These are phyloP conservation scores for Akebia trifoliata DNA, from an alignment of 164 flowering plant genomes.

Conservation along the genomic window DNA sequence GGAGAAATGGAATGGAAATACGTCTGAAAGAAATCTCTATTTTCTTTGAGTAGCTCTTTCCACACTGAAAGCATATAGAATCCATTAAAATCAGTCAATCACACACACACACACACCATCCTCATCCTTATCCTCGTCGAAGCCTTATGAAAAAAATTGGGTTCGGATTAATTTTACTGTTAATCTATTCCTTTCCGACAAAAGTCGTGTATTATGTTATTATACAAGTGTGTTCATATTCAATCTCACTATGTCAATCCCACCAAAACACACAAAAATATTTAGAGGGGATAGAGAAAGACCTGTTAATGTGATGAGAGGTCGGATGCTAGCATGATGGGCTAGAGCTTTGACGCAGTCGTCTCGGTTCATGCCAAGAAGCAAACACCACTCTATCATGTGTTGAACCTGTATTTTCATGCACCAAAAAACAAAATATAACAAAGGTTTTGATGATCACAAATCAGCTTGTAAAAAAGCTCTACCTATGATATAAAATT, in stretches of 20 bases:
- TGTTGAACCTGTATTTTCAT: conserved; percentile 60
- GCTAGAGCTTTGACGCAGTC: conserved; percentile 65
- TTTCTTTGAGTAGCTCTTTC: conserved; percentile 74
- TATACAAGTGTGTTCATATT: too few relatives aligned
- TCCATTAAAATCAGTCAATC: not conserved
- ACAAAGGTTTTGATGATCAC: too few relatives aligned
- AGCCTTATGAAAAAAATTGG: too few relatives aligned
- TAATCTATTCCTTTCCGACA: too few relatives aligned
- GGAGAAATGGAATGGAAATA: conserved; percentile 42
- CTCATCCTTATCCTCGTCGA: too few relatives aligned
- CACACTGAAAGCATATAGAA: conserved; percentile 47
- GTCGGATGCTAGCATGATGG: conserved; percentile 53
- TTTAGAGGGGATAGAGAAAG: not conserved
- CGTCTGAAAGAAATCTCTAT: conserved; percentile 57
- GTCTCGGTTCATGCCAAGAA: conserved; percentile 61
- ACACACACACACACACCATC: not conserved
- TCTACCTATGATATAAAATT: too few relatives aligned
- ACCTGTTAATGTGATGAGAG: conserved; percentile 73
- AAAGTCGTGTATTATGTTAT: too few relatives aligned
- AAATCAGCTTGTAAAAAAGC: too few relatives aligned
- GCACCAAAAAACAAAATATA: conserved; percentile 6
- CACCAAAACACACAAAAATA: too few relatives aligned
- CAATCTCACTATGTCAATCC: too few relatives aligned
- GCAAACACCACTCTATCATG: conserved; percentile 79
- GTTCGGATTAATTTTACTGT: too few relatives aligned